Conservation (phyloP, 371 early-diverging fungal species). For the Capillidium rhysosporum region DNA sequence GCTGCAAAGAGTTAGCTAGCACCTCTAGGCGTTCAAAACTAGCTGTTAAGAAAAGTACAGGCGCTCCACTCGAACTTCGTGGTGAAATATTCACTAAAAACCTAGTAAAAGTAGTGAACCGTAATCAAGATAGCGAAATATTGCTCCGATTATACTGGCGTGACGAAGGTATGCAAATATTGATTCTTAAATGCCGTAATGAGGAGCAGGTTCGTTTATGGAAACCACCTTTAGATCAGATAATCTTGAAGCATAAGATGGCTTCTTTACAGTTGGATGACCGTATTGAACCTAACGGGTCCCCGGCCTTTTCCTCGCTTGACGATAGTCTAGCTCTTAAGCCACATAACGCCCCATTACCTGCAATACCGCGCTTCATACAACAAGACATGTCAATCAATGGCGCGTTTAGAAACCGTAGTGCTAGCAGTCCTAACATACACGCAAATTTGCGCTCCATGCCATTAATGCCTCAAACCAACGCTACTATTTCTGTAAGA, state of each 20-base stretch:
- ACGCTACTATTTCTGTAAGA: not conserved
- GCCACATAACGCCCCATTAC: not conserved
- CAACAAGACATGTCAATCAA: not conserved
- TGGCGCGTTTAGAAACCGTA: slow-evolving; percentile 23
- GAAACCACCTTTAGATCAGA: slow-evolving; percentile 39
- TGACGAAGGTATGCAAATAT: slow-evolving; percentile 50
- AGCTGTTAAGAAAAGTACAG: slow-evolving; percentile 17
- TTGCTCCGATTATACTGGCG: slow-evolving; percentile 47
- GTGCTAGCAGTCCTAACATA: slow-evolving; percentile 45
- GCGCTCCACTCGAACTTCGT: slow-evolving; percentile 42
- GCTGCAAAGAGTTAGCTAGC: slow-evolving; percentile 53
- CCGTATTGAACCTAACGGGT: not conserved
- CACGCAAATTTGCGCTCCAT: slow-evolving; percentile 14
- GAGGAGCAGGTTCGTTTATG: slow-evolving; percentile 81
- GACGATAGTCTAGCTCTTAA: slow-evolving; percentile 32
- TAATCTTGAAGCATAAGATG: slow-evolving; percentile 1
- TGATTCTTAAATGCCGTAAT: slow-evolving; percentile 64
- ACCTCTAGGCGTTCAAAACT: slow-evolving; percentile 15
- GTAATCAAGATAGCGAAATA: slow-evolving; percentile 33
- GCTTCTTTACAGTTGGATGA: not conserved
- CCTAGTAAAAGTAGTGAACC: slow-evolving; percentile 57
- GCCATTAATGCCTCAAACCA: slow-evolving; percentile 9
- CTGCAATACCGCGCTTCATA: not conserved
- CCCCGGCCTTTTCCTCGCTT: slow-evolving; percentile 10
- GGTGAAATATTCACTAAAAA: slow-evolving; percentile 53